Conservation (phyloP, 805 yeast species). For the Saccharomycopsis guyanensis region DNA sequence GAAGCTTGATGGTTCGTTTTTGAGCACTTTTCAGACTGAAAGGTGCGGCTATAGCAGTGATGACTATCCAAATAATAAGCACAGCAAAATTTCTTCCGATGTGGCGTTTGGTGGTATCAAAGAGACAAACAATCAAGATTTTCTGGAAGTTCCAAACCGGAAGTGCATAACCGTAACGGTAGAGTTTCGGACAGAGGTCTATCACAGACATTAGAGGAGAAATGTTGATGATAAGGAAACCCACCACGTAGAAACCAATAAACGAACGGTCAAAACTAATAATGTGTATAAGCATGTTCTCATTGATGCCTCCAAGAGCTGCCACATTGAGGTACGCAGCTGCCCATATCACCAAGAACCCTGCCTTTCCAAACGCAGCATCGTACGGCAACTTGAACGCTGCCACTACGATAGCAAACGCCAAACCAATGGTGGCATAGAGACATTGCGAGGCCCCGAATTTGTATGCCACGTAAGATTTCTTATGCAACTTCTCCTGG, state of each 20-base stretch:
- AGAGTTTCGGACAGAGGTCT: constrained; percentile 32
- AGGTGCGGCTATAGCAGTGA: constrained; percentile 1
- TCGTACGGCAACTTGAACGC: constrained; percentile 61
- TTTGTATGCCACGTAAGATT: constrained; percentile 42
- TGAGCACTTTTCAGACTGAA: constrained; percentile 9
- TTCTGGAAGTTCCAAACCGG: constrained; percentile 24
- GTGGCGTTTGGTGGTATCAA: constrained; percentile 11
- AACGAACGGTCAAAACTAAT: constrained; percentile 47
- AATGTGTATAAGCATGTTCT: constrained; percentile 46
- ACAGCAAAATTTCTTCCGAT: constrained; percentile 16
- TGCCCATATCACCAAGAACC: constrained; percentile 73
- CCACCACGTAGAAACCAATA: constrained; percentile 63
- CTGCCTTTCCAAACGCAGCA: constrained; percentile 53
- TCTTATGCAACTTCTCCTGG: constrained; percentile 10
- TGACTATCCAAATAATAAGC: constrained; percentile 8
- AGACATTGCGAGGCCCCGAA: constrained; percentile 41
- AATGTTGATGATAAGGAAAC: constrained; percentile 62
- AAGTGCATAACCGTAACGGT: constrained; percentile 29
- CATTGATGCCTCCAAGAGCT: constrained; percentile 72
- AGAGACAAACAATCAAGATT: constrained; percentile 14
- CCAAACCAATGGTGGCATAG: constrained; percentile 50
- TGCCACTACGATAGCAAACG: constrained; percentile 50
- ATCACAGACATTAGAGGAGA: constrained; percentile 62
- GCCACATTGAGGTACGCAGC: constrained; percentile 58
- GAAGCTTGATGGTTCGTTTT: background rate